A percentile compares a stretch with the other conserved stretches of the same genome.
Evolutionary conservation across 2,329 filamentous ascomycete species (phyloP).

Genomic region (Fusarium protoensiforme): DNA sequence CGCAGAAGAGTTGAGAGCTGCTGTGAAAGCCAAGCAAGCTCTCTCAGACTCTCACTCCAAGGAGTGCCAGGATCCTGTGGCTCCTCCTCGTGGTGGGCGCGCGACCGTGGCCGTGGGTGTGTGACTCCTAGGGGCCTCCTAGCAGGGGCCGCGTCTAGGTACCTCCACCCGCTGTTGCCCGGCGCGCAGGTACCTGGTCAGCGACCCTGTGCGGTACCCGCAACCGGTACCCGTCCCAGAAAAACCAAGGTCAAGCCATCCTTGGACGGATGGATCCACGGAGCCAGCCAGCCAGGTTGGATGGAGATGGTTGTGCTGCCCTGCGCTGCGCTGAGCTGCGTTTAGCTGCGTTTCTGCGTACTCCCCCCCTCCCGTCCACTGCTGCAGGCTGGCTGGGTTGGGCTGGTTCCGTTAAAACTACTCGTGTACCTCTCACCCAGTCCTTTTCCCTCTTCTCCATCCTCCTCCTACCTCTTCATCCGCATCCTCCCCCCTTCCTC

Average conservation of each 20-base stretch:
- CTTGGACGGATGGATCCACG: background rate
- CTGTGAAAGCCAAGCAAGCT: conserved; percentile 12
- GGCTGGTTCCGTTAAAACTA: conserved; percentile 50
- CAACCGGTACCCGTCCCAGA: conserved; percentile 31
- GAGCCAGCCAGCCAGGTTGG: background rate
- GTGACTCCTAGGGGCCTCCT: conserved; percentile 36
- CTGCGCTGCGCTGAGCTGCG: background rate
- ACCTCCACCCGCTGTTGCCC: conserved; percentile 34
- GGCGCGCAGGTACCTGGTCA: conserved; percentile 32
- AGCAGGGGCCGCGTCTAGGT: conserved; percentile 30
- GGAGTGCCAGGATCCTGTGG: conserved; percentile 18
- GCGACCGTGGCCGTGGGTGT: conserved; percentile 20
- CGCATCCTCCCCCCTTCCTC: conserved; percentile 54
- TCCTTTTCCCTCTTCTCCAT: conserved; percentile 66
- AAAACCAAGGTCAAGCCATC: conserved; percentile 23
- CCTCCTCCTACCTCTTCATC: conserved; percentile 64
- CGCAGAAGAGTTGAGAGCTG: background rate
- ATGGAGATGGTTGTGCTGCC: too few species aligned
- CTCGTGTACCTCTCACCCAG: conserved; percentile 59
- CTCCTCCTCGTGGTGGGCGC: conserved; percentile 20
- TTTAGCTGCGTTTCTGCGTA: conserved; percentile 5
- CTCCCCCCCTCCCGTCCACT: conserved; percentile 7
- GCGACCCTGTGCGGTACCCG: conserved; percentile 18
- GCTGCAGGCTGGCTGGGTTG: conserved; percentile 14
- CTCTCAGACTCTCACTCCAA: conserved; percentile 1